phyloP scores from a whole-genome alignment of 2,329 filamentous ascomycete species.

The Dendrostoma leiphaemia region DNA sequence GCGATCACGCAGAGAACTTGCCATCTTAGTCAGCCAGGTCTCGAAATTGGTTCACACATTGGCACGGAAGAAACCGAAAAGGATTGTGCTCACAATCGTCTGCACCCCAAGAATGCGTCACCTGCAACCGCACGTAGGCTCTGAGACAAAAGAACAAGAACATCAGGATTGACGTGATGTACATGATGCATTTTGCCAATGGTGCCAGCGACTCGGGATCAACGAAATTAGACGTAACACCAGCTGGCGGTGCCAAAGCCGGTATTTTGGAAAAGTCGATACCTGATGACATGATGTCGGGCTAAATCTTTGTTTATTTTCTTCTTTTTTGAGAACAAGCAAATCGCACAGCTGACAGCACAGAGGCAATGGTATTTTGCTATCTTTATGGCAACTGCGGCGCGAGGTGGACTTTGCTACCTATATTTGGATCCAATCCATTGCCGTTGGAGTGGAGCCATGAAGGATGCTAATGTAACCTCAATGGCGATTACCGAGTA shows the following conservation, averaged over 20 bases:
- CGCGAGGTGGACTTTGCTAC: background rate
- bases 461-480: no score
- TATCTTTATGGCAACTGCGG: background rate
- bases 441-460: background rate
- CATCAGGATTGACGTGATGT: background rate
- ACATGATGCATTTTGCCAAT: background rate
- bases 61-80: background rate
- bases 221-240: background rate
- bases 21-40: background rate
- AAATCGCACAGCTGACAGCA: background rate
- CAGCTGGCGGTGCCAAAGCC: slow-evolving; percentile 1
- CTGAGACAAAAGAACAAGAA: background rate
- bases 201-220: background rate
- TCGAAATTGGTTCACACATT: background rate
- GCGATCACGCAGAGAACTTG: slow-evolving; percentile 1
- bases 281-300: background rate
- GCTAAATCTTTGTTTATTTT: background rate
- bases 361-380: background rate
- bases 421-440: background rate
- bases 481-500: background rate
- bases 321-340: background rate
- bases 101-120: background rate
- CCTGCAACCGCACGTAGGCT: background rate
- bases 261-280: background rate
- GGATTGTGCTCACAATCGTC: background rate